Conservation (phyloP, 805 yeast species). For the Suhomyces tanzawaensis region DNA sequence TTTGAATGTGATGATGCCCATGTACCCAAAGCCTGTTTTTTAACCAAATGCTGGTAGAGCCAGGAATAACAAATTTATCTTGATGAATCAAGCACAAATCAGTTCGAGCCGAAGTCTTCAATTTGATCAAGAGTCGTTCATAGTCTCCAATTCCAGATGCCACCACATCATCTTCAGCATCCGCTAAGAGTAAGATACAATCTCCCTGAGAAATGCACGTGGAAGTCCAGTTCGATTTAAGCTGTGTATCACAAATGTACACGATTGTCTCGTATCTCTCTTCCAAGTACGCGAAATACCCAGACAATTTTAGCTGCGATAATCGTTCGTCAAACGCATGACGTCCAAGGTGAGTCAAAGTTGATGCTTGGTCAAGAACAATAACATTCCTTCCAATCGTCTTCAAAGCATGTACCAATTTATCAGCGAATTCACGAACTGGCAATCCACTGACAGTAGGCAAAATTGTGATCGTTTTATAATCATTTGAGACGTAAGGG, state of each 20-base stretch:
- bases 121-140: constrained; percentile 70
- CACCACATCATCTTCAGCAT: constrained; percentile 59
- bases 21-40: constrained; percentile 87
- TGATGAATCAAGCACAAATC: constrained; percentile 84
- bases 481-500: constrained; percentile 43
- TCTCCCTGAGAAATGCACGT: constrained; percentile 95
- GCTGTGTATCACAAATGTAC: constrained; percentile 83
- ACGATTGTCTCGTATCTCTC: constrained; percentile 85
- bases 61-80: constrained; percentile 78
- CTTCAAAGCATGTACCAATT: constrained; percentile 66
- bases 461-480: constrained; percentile 78
- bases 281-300: constrained; percentile 87
- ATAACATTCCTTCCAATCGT: constrained; percentile 71
- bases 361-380: constrained; percentile 78
- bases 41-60: constrained; percentile 82
- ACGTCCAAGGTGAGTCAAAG: constrained; percentile 77
- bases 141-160: constrained; percentile 79
- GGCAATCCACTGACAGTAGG: constrained; percentile 85
- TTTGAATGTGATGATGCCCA: constrained; percentile 88
- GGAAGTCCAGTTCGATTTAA: constrained; percentile 83
- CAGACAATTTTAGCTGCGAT: constrained; percentile 80
- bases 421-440: constrained; percentile 77
- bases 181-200: constrained; percentile 84
- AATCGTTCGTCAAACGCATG: constrained; percentile 86
- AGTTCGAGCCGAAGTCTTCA: constrained; percentile 81